Conservation (phyloP, 345 rosid species). For the Diplotaxis tenuifolia region DNA sequence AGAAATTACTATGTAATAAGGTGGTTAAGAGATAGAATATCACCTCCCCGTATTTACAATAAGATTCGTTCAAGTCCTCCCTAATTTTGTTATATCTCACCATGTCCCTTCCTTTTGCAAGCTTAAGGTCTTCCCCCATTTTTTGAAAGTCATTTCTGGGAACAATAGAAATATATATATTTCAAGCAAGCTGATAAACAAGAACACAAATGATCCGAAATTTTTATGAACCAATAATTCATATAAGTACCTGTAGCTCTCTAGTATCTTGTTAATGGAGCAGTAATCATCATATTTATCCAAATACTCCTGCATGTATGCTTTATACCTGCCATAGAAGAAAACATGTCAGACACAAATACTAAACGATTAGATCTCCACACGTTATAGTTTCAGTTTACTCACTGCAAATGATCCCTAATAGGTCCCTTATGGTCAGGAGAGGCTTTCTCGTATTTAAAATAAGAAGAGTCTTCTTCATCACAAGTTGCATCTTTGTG, state of each 20-base stretch:
- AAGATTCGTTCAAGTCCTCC: constrained; percentile 65
- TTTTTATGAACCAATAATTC: constrained; percentile 1
- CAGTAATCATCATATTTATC: constrained; percentile 77
- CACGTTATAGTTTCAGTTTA: constrained; percentile 23
- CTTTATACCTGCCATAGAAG: constrained; percentile 59
- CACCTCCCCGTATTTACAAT: constrained; percentile 63
- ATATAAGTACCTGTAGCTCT: constrained; percentile 64
- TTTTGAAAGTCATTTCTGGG: constrained; percentile 66
- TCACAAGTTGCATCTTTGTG: constrained; percentile 51
- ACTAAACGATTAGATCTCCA: neutral
- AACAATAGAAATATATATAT: constrained; percentile 3
- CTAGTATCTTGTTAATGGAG: constrained; percentile 69
- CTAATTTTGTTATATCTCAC: constrained; percentile 59
- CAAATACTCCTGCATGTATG: constrained; percentile 68
- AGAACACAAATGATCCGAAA: constrained; percentile 11
- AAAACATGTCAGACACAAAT: constrained; percentile 9
- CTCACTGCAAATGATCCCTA: constrained; percentile 78
- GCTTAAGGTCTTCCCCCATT: constrained; percentile 71
- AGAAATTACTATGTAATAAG: neutral
- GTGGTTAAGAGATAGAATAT: constrained; percentile 20
- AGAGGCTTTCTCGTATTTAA: constrained; percentile 74
- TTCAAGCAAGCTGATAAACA: constrained; percentile 1
- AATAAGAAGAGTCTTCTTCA: constrained; percentile 60
- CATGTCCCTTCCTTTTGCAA: constrained; percentile 65
- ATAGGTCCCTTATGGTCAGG: constrained; percentile 80